Base-by-base conservation (phyloP, 495 filamentous ascomycete genomes). In the Aspergillus wentii region DNA sequence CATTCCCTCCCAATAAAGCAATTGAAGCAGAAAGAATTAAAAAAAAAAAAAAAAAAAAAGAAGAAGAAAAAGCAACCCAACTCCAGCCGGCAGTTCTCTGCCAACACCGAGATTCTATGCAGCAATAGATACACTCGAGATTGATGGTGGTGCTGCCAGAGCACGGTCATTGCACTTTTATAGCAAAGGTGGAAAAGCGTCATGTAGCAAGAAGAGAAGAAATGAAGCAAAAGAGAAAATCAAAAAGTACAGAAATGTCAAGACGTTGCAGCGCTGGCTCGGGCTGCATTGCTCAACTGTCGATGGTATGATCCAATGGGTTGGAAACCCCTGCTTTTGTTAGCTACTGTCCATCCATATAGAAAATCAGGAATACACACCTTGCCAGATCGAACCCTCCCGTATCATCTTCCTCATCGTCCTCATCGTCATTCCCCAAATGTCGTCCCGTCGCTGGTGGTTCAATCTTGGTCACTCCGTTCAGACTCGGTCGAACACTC, bases 271-370 rank as follows among this genome's bases (percentile, higher is more conserved):
- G 53, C 50, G 30, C 44, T 59, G 3, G 62, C 57, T 11, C 61
- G 55, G n/a, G 66, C 66, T 20, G 64, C 56, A 36, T 68, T 71
- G 51, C 57, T 72, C 25, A 68, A 40, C 40, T 72, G 70, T 27
- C 68, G 67, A 56, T 86, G 82, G 51, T 76, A 86, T 1, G 76
- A 75, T 13, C 80, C 78, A 39, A 86, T 86, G 34, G 74, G 75
- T 59, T 82, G 79, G 59, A 86, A 86, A 2, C 82, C 82, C 54
- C 81, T 85, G 38, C 9, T 40, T 40, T 40, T 10, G 50, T 65
- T 53, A 66, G 62, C 21, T 19, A 47, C 33, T 6, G 21, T 41
- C 10, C 27, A 10, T 19, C 16, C 11, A 11, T 22, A 8, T 1
- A 36, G 7, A 15, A n/a, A 9, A 9, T 22, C n/a, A 30, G 13